Evolutionary conservation across 129 eudicot species (phyloP), one percentile per base, ranked within the genome.

Genomic region (Sambucus nigra): DNA sequence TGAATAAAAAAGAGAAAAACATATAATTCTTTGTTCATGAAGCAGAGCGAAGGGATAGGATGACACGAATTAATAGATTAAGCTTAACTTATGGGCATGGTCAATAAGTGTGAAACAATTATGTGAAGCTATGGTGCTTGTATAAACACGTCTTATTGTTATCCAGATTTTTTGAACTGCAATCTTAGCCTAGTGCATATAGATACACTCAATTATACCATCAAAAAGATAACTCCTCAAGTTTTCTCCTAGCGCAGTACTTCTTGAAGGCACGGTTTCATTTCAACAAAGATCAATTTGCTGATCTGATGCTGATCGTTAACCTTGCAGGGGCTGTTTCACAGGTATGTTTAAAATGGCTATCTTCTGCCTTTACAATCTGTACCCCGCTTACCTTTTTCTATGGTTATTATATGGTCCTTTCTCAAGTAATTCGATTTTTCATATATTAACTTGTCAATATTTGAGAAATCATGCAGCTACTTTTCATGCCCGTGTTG

Each of bases 251-350:
- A 7, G 25, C 66, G 79, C 76, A 77, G 83, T 77, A 57, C 46
- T 54, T 51, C 60, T 49, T 68, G 9, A 77, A 72, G 58, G 83
- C 83, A 3, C 75, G 59, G 12, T 72, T 72, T 48, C 79, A 77
- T 19, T 77, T 57, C 79, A 59, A 38, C 51, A 77, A 77, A 64
- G 65, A 77, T 47, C 75, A 77, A 27, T 72, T 40, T 50, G 75
- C 83, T 21, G 65, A 67, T 48, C 49, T 77, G 8, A 48, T 68
- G 63, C 65, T 72, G 57, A 72, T 77, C 19, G 52, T 40, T 15
- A 46, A 74, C 35, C 26, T 63, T 63, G 74, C 69, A n/a, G 75
- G 72, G 15, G 66, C 73, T 44, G 23, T 68, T 35, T 72, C 83
- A 38, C 76, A 72, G 69, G 79, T 67, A 42, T 13, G n/a, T 42